Percentiles rank a stretch among this genome's conserved stretches.
These are phyloP conservation scores for Daldinia vernicosa DNA, from an alignment of 495 filamentous ascomycete genomes.

Conservation along the genomic window DNA sequence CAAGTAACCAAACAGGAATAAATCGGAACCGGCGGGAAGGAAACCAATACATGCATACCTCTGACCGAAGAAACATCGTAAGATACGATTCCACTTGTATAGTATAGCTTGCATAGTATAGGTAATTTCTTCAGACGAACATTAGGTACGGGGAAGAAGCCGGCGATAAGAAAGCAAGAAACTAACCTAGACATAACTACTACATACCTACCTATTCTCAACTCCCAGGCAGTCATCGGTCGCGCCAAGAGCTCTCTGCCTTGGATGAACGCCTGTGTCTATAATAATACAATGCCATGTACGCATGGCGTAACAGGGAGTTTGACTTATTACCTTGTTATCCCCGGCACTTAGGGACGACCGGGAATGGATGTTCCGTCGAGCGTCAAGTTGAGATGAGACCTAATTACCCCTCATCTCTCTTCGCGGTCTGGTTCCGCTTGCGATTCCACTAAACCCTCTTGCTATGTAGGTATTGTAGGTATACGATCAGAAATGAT, in stretches of 20 bases:
- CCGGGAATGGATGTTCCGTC: slow-evolving; percentile 34
- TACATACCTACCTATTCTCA: neutral
- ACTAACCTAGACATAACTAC: neutral
- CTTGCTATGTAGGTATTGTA: too few relatives aligned
- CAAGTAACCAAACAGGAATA: slow-evolving; percentile 20
- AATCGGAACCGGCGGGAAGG: slow-evolving; percentile 25
- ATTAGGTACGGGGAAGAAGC: slow-evolving; percentile 22
- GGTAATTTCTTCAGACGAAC: too few relatives aligned
- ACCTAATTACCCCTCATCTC: slow-evolving; percentile 47
- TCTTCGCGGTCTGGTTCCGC: slow-evolving; percentile 40
- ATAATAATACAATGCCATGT: slow-evolving; percentile 26
- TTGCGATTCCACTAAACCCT: slow-evolving; percentile 37
- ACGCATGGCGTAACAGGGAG: slow-evolving; percentile 30
- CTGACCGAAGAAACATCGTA: slow-evolving; percentile 15
- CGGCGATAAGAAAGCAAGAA: slow-evolving; percentile 17
- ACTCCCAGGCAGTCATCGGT: slow-evolving; percentile 6
- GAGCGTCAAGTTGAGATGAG: slow-evolving; percentile 24
- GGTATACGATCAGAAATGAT: slow-evolving; percentile 14
- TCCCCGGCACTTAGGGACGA: slow-evolving; percentile 33
- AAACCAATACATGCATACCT: slow-evolving; percentile 12
- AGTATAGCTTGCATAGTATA: too few relatives aligned
- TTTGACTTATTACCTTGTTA: slow-evolving; percentile 33
- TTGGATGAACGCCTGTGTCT: slow-evolving; percentile 7
- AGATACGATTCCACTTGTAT: slow-evolving; percentile 14
- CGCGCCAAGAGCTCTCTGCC: slow-evolving; percentile 12